Conservation (phyloP, 495 filamentous ascomycete genomes). For the Tuber indicum region DNA sequence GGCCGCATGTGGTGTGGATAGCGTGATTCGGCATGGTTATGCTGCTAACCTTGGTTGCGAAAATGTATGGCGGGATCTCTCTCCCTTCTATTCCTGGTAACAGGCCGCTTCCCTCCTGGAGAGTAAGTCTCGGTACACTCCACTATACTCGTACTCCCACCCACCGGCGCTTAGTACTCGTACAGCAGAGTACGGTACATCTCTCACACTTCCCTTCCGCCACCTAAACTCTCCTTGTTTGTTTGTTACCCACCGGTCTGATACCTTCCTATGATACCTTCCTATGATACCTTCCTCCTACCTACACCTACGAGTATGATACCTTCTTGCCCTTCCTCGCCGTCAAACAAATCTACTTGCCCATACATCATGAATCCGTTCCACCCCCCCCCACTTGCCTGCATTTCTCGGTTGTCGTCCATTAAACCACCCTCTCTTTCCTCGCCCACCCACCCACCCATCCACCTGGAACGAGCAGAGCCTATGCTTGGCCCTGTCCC, state of each 20-base stretch:
- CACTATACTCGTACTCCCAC: not conserved
- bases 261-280: not conserved
- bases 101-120: not conserved
- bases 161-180: slow-evolving; percentile 2
- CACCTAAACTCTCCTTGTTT: not conserved
- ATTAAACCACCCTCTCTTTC: not conserved
- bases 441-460: not conserved
- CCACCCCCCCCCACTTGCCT: not conserved
- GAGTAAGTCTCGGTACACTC: not conserved
- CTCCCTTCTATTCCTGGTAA: not conserved
- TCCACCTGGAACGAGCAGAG: not conserved
- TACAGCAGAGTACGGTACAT: not conserved
- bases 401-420: not conserved
- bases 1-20: too few relatives aligned
- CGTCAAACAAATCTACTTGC: not conserved
- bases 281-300: not conserved
- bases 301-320: not conserved
- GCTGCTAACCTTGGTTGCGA: not conserved
- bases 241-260: too few relatives aligned
- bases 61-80: not conserved
- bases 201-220: too few relatives aligned
- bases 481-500: not conserved
- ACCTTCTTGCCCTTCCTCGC: not conserved
- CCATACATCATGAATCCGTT: not conserved
- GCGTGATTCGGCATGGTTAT: not conserved